Base-by-base conservation (phyloP, 805 yeast species). In the Wickerhamomyces ciferrii region DNA sequence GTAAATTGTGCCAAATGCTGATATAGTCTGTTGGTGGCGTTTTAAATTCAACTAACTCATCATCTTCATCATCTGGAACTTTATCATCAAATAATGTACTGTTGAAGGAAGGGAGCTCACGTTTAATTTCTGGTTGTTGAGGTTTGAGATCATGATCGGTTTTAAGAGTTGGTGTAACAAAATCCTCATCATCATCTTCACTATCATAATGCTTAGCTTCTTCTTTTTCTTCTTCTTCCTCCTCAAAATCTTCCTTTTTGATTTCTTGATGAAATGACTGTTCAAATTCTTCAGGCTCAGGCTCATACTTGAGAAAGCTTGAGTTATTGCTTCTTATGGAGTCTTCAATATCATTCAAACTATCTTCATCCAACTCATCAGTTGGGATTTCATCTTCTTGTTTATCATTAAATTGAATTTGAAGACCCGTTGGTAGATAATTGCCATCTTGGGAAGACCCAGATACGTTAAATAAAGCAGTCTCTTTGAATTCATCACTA, bases 1-100 rank as follows among this genome's bases (percentile, higher is more conserved):
- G 67, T 63, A 20, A 71, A 40, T 48, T 56, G 41, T 54, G 55
- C 64, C 63, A 60, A 20, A 56, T 61, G 15, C 55, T 52, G 27
- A 59, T 52, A 42, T 55, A 60, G 35, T 54, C 60, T 4, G 53
- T 48, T n/a, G 59, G 52, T 24, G 54, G 51, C 3, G 51, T 39
- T 2, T 21, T 10, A 4, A 15, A 3, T n/a, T 25, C 32, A 25
- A 25, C 17, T n/a, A 39, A 11, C n/a, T 25, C 32, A 5, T 29
- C 13, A 7, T 8, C 41, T 8, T 31, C 44, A 6, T 50, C 50
- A 6, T 42, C 50, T 8, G 61, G 60, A 10, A 47, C 53, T 42
- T 57, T 56, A 37, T 57, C 63, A 41, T 49, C 53, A 42, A 56
- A 59, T 21, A 58, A 37, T 2, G 50, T 40, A 17, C 57, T 54